These are phyloP conservation scores for Oleoguttula mirabilis DNA, from an alignment of 495 filamentous ascomycete genomes.

Conservation along the genomic window DNA sequence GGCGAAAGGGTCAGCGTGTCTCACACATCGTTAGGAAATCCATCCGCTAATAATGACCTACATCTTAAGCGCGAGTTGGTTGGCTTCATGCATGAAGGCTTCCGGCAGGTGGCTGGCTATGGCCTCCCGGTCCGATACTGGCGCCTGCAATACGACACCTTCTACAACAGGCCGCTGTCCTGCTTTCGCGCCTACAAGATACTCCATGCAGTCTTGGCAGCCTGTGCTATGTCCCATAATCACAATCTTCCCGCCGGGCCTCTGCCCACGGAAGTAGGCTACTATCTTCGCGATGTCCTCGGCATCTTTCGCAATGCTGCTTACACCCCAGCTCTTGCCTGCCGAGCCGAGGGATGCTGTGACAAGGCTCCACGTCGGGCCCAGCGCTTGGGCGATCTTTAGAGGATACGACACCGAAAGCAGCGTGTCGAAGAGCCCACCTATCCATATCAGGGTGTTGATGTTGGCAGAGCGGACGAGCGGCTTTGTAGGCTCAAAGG, in stretches of 20 bases:
- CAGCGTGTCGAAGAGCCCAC: slow-evolving; percentile 72
- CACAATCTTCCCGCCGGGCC: slow-evolving; percentile 48
- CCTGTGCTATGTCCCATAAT: slow-evolving; percentile 84
- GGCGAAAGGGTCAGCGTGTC: too few relatives aligned
- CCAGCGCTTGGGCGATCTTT: slow-evolving; percentile 42
- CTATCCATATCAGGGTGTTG: slow-evolving; percentile 72
- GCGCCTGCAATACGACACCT: slow-evolving; percentile 73
- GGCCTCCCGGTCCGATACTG: slow-evolving; percentile 66
- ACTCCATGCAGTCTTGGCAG: slow-evolving; percentile 77
- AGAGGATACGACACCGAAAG: slow-evolving; percentile 53
- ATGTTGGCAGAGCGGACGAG: slow-evolving; percentile 12
- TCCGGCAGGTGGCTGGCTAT: slow-evolving; percentile 32
- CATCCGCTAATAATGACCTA: too few relatives aligned
- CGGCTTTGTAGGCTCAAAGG: slow-evolving; percentile 43
- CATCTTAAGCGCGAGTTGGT: slow-evolving; percentile 42
- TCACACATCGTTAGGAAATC: too few relatives aligned
- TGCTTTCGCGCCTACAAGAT: slow-evolving; percentile 34
- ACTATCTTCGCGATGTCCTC: slow-evolving; percentile 61
- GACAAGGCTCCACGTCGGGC: slow-evolving; percentile 51
- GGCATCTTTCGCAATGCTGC: slow-evolving; percentile 56
- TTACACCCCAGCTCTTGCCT: slow-evolving; percentile 62
- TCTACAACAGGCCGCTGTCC: slow-evolving; percentile 34
- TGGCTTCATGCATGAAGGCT: slow-evolving; percentile 38
- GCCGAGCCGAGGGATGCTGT: slow-evolving; percentile 49
- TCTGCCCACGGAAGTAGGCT: slow-evolving; percentile 45